Conservation (phyloP, 2,329 filamentous ascomycete genomes). For the Paecilomyces sp. region DNA sequence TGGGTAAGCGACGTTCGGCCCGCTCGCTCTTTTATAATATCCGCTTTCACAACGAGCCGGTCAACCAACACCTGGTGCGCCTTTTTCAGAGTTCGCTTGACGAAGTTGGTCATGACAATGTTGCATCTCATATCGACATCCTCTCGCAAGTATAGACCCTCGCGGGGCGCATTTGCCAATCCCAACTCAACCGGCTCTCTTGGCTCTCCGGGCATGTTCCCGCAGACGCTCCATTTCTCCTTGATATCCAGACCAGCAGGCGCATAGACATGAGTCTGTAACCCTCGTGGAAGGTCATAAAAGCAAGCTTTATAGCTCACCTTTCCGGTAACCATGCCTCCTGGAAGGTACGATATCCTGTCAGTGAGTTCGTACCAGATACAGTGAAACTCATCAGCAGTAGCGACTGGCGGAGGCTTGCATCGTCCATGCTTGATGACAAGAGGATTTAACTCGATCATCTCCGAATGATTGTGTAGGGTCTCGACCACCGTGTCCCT, state of each 20-base stretch:
- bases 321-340: slow-evolving; percentile 54
- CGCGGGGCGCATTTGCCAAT: slow-evolving; percentile 51
- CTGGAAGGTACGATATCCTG: slow-evolving; percentile 65
- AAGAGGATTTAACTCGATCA: slow-evolving; percentile 81
- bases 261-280: slow-evolving; percentile 78
- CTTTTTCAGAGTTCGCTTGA: slow-evolving; percentile 74
- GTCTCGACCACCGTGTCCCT: slow-evolving; percentile 62
- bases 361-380: slow-evolving; percentile 74
- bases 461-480: slow-evolving; percentile 67
- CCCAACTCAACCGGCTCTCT: slow-evolving; percentile 60
- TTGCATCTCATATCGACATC: slow-evolving; percentile 78
- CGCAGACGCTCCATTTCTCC: slow-evolving; percentile 68
- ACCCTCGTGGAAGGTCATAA: slow-evolving; percentile 61
- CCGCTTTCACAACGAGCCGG: slow-evolving; percentile 45
- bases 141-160: slow-evolving; percentile 71
- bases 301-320: slow-evolving; percentile 74
- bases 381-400: slow-evolving; percentile 61
- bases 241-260: slow-evolving; percentile 75
- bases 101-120: slow-evolving; percentile 64
- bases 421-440: slow-evolving; percentile 66
- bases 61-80: slow-evolving; percentile 64
- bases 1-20: not conserved
- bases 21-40: slow-evolving; percentile 14
- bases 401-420: slow-evolving; percentile 57
- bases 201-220: slow-evolving; percentile 65